Evolutionary conservation across 106 monocot species (phyloP), one percentile per base, ranked within the genome.

Genomic region (Ottelia alismoides): DNA sequence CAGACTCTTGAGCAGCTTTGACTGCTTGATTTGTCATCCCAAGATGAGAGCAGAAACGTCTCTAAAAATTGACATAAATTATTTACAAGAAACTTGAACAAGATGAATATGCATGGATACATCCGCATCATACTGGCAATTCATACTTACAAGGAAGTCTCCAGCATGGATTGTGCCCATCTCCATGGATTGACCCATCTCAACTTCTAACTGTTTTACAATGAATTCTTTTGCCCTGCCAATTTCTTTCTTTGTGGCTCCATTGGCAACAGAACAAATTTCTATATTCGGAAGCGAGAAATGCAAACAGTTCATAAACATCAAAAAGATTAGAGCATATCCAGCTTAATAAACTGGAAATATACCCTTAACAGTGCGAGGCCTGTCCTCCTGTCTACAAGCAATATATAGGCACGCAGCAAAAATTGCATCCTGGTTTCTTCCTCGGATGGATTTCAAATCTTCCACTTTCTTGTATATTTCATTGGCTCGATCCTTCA

Each of bases 191-290:
- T 72, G 72, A 28, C 81, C 81, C 81, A 76, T 82, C 55, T 82
- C 81, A 49, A 64, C 69, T 70, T 76, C 76, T 23, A 82, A 69
- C 52, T 76, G 81, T 52, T 73, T 76, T 44, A 82, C 69, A 27
- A 82, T 82, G 47, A 61, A 82, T 51, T 82, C 81, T 49, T 82
- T 82, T 20, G 76, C 81, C 19, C 81, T 55, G 28, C 76, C 81
- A 66, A 82, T 76, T 61, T 82, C 81, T 65, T 82, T 82, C 69
- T 82, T 82, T 62, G 81, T 82, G 11, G 76, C 76, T 48, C 76
- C 76, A 70, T 72, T 82, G n/a, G 81, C 72, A 40, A 82, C 76
- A 28, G 81, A 69, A 19, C 73, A 82, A 24, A 82, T 76, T 66
- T 82, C 81, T 82, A 49, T 17, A 18, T 56, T 47, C 9, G 28